Evolutionary conservation across 352 stramenopile genomes (phyloP).

Genomic region (Poterioochromonas sp.): DNA sequence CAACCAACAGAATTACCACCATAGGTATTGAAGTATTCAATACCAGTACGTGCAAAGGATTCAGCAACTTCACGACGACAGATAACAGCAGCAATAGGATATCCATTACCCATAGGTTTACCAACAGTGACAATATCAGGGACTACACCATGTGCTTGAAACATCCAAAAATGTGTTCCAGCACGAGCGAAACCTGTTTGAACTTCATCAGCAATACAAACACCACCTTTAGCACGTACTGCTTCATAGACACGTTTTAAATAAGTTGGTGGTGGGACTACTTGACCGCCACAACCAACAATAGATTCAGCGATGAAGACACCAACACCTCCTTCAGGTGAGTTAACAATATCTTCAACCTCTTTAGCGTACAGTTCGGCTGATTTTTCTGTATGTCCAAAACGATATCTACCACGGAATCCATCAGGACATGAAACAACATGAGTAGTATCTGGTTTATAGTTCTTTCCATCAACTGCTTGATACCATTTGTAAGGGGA

Average conservation of each 20-base stretch:
- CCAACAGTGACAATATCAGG: conserved; percentile 48
- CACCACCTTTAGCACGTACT: conserved; percentile 53
- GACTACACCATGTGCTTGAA: conserved; percentile 49
- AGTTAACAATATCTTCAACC: conserved; percentile 45
- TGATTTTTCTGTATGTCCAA: conserved; percentile 42
- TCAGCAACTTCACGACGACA: conserved; percentile 50
- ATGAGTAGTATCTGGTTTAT: conserved; percentile 33
- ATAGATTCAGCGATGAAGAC: conserved; percentile 63
- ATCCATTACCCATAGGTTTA: conserved; percentile 57
- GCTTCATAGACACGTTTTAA: conserved; percentile 49
- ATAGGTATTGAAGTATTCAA: conserved; percentile 76
- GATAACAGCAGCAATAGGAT: conserved; percentile 62
- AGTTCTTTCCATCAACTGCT: conserved; percentile 42
- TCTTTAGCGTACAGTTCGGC: conserved; percentile 53
- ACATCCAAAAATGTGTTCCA: conserved; percentile 53
- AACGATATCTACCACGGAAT: background rate
- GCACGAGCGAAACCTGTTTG: conserved; percentile 67
- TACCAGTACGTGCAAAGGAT: conserved; percentile 51
- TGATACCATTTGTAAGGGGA: conserved; percentile 64
- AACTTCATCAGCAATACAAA: conserved; percentile 69
- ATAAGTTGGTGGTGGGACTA: conserved; percentile 54
- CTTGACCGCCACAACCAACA: conserved; percentile 60
- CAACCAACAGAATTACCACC: conserved; percentile 58
- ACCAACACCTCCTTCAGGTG: conserved; percentile 37
- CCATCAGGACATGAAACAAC: conserved; percentile 14